Base-by-base conservation (phyloP, 768 basidiomycete species). In the Cystobasidium tubakii region DNA sequence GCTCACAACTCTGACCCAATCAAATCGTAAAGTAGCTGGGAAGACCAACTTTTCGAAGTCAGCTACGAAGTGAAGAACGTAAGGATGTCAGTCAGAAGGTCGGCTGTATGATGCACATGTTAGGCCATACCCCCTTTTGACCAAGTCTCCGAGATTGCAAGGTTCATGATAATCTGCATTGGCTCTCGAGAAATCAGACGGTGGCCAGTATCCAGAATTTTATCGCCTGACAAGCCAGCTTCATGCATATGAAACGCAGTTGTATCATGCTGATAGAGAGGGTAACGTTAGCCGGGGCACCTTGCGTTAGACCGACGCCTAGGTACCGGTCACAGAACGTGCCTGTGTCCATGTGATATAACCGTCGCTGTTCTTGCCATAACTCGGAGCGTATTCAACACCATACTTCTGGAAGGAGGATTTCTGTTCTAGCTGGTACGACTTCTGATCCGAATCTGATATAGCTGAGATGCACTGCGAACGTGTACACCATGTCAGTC, bases 111-210 rank as follows among this genome's bases (percentile, higher is more conserved):
- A 1, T 23, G 4, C 46, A 21, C 4, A 9, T 17, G 46, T 21
- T 1, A n/a, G 0, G 29, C 33, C 46, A 9, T 62, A 42, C 15
- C 31, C 23, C 1, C 17, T 6, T 27, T n/a, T 21, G 1, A 19
- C 31, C 23, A 39, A 55, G 13, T n/a, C 54, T 43, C 64, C 1
- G 42, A 74, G 73, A 77, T 74, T 27, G 74, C 77, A 36, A 77
- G 62, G 53, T 75, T 78, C 46, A 74, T 53, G 7, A 76, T 29
- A 42, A 75, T 42, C 13, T 36, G n/a, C 69, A 71, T 71, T 1
- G 94, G 93, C 81, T 97, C 95, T 77, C 92, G 90, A 6, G 92
- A 84, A 73, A 87, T 87, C 15, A 94, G 78, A 36, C 94, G 84
- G 76, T 85, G 83, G 44, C 85, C 83, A 66, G 97, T 83, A 60